Percentiles rank a stretch among this genome's conserved stretches.
Evolutionary conservation across 306 rosid species (phyloP).

Genomic region (Rubus parviflorus): DNA sequence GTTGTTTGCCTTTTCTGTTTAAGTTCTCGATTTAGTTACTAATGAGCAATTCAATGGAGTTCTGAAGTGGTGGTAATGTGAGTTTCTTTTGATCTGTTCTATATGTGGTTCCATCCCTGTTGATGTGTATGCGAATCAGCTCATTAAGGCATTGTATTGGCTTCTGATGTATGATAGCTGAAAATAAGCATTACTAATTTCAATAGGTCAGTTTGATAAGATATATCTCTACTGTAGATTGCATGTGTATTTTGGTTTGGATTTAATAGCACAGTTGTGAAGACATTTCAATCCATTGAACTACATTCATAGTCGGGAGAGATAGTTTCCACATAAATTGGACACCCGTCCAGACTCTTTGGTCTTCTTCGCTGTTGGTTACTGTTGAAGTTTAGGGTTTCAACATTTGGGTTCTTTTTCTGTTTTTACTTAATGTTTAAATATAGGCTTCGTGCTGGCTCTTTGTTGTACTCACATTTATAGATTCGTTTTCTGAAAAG

Average conservation of each 20-base stretch:
- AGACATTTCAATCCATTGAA: background rate
- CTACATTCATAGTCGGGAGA: background rate
- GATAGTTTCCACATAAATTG: background rate
- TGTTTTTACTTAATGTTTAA: background rate
- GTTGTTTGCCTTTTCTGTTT: background rate
- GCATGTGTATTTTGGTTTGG: background rate
- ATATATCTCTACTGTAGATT: background rate
- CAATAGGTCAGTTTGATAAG: background rate
- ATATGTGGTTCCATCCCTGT: background rate
- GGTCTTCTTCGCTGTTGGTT: background rate
- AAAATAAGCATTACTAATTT: background rate
- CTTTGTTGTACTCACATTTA: background rate
- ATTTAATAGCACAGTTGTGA: background rate
- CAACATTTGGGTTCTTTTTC: background rate
- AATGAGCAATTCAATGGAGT: background rate
- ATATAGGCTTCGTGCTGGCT: background rate
- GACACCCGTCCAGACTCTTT: background rate
- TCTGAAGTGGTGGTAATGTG: background rate
- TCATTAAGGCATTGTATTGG: background rate
- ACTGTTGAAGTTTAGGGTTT: background rate
- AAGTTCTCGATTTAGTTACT: background rate
- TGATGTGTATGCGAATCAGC: background rate
- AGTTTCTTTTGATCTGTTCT: background rate
- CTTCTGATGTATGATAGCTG: constrained; percentile 4
- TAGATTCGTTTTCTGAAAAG: background rate